Conservation (phyloP, 371 early-diverging fungal species). For the Mortierella sp. region DNA sequence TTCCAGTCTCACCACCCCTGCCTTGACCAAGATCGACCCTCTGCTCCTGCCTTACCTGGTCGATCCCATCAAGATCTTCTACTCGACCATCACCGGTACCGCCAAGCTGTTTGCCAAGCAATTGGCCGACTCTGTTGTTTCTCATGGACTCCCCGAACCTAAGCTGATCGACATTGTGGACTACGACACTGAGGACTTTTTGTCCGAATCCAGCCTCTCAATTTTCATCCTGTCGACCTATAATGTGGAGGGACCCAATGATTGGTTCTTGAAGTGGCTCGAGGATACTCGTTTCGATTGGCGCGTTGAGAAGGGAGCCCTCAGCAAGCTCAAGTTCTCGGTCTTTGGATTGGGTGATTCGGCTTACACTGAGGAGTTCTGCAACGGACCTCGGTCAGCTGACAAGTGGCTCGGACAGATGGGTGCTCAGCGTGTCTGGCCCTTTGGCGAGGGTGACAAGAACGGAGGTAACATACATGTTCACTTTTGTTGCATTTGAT, state of each 20-base stretch:
- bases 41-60: conserved; percentile 32
- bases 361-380: conserved; percentile 77
- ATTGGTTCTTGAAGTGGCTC: conserved; percentile 81
- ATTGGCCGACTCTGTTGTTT: conserved; percentile 31
- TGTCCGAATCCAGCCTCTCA: conserved; percentile 70
- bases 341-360: conserved; percentile 86
- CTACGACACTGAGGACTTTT: conserved; percentile 80
- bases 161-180: conserved; percentile 73
- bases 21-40: conserved; percentile 31
- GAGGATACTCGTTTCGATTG: conserved; percentile 78
- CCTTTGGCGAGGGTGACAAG: conserved; percentile 79
- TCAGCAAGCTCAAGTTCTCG: conserved; percentile 73
- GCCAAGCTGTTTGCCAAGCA: conserved; percentile 57
- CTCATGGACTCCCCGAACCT: conserved; percentile 39
- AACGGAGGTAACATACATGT: conserved; percentile 50
- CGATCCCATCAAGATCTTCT: conserved; percentile 61
- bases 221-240: conserved; percentile 81
- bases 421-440: conserved; percentile 79
- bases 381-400: conserved; percentile 68
- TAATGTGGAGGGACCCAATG: conserved; percentile 81
- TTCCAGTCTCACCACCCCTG: background rate
- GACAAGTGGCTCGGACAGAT: conserved; percentile 76
- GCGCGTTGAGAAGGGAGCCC: conserved; percentile 72
- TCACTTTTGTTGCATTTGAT: background rate
- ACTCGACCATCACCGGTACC: conserved; percentile 60